Evolutionary conservation across 129 eudicot genomes (phyloP).

Genomic region (Saussurea involucrata): DNA sequence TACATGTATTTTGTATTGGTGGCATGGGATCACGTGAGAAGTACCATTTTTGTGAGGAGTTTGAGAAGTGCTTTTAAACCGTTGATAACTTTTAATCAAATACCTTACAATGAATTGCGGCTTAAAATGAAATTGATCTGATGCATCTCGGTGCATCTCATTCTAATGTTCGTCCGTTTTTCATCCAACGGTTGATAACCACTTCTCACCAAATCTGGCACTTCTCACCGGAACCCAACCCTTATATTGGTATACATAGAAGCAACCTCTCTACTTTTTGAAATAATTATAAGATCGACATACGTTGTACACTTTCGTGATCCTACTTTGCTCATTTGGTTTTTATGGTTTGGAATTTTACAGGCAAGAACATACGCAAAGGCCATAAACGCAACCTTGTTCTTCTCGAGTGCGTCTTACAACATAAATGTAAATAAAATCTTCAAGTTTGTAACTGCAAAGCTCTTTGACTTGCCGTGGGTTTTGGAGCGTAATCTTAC

Average conservation of each 20-base stretch:
- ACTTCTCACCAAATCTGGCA: too few relatives aligned
- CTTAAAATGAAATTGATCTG: too few relatives aligned
- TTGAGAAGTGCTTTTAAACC: too few relatives aligned
- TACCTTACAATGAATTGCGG: too few relatives aligned
- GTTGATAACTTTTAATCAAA: too few relatives aligned
- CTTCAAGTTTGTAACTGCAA: conserved; percentile 80
- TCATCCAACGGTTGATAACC: too few relatives aligned
- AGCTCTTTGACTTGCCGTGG: conserved; percentile 80
- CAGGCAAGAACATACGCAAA: conserved; percentile 81
- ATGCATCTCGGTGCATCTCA: too few relatives aligned
- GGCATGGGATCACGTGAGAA: too few relatives aligned
- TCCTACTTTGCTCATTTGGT: neutral
- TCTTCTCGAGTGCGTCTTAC: conserved; percentile 80
- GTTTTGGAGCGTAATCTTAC: conserved; percentile 33
- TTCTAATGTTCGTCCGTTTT: too few relatives aligned
- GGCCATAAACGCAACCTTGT: conserved; percentile 74
- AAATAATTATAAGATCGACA: neutral
- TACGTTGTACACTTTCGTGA: neutral
- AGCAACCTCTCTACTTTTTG: neutral
- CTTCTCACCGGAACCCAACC: too few relatives aligned
- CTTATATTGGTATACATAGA: neutral
- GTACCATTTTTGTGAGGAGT: too few relatives aligned
- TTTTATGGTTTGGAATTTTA: neutral
- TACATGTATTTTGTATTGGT: neutral
- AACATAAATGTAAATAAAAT: conserved; percentile 87